Conservation (phyloP, 1,139 yeast genomes). For the Hanseniaspora gamundiae region DNA sequence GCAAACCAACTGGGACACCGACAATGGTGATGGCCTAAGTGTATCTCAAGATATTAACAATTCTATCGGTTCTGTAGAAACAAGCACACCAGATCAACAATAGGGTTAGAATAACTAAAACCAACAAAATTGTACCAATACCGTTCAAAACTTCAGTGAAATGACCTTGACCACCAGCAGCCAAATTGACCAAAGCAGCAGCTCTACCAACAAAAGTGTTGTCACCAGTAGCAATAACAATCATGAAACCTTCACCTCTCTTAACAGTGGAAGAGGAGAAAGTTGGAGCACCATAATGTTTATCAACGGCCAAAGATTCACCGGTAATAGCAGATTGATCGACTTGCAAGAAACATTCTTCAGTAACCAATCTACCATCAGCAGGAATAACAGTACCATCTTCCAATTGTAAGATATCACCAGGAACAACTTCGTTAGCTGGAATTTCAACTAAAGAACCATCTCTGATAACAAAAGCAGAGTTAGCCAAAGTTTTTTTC, state of each 20-base stretch:
- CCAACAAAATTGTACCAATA: conserved; percentile 88
- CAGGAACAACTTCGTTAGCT: conserved; percentile 81
- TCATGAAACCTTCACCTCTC: conserved; percentile 94
- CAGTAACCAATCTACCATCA: conserved; percentile 87
- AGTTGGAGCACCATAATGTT: conserved; percentile 75
- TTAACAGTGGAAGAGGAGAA: conserved; percentile 94
- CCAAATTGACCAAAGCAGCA: conserved; percentile 93
- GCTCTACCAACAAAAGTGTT: conserved; percentile 90
- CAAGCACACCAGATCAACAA: conserved; percentile 87
- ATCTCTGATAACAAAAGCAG: conserved; percentile 78
- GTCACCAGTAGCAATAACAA: conserved; percentile 95
- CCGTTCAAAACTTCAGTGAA: conserved; percentile 97
- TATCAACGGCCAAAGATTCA: conserved; percentile 94
- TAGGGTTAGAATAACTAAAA: conserved; percentile 78
- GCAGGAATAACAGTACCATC: conserved; percentile 94
- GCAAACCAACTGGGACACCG: conserved; percentile 99
- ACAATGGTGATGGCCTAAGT: conserved; percentile 93
- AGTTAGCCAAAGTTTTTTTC: conserved; percentile 84
- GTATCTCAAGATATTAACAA: conserved; percentile 87
- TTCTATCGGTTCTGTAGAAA: conserved; percentile 87
- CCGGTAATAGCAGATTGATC: conserved; percentile 98
- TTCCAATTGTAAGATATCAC: conserved; percentile 85
- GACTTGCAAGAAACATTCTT: conserved; percentile 80
- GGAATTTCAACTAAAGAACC: conserved; percentile 64
- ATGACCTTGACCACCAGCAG: conserved; percentile 89